A percentile compares a stretch with the other conserved stretches of the same genome.
phyloP scores from a whole-genome alignment of 2,329 filamentous ascomycete species.

The Cordyceps fumosorosea region DNA sequence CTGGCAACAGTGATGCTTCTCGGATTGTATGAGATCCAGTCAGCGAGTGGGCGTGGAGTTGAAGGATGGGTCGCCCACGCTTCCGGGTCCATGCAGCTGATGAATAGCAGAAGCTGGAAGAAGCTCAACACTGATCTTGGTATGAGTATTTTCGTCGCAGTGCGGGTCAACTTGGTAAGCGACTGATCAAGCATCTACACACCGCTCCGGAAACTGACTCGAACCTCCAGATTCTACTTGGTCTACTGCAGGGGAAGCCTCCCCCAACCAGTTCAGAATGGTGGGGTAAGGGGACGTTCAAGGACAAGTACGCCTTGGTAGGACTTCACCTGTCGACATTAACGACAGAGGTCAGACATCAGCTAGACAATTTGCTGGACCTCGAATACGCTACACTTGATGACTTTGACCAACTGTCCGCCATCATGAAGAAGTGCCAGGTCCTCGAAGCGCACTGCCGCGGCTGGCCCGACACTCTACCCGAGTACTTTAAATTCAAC shows the following conservation, averaged over 20 bases:
- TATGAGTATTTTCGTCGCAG: conserved; percentile 1
- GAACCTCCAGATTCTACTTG: neutral
- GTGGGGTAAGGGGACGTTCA: conserved; percentile 1
- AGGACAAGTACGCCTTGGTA: conserved; percentile 4
- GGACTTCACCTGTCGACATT: neutral
- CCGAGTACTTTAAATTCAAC: neutral
- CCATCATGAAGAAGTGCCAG: neutral
- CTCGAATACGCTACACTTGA: neutral
- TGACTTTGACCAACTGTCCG: neutral
- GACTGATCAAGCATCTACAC: accelerated
- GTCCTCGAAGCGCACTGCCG: neutral
- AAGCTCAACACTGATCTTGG: neutral
- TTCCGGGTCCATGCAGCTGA: conserved; percentile 1
- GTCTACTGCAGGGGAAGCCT: neutral
- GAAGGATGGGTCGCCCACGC: neutral
- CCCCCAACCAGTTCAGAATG: neutral
- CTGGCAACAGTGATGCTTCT: neutral
- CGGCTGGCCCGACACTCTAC: neutral
- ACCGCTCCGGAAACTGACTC: neutral
- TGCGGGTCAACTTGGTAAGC: conserved; percentile 1
- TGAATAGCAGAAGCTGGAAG: conserved; percentile 9
- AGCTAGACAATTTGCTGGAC: neutral
- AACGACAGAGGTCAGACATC: neutral
- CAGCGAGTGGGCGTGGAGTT: neutral
- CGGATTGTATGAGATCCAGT: neutral